phyloP scores from a whole-genome alignment of 768 basidiomycete genomes.

The Trametes gibbosa region DNA sequence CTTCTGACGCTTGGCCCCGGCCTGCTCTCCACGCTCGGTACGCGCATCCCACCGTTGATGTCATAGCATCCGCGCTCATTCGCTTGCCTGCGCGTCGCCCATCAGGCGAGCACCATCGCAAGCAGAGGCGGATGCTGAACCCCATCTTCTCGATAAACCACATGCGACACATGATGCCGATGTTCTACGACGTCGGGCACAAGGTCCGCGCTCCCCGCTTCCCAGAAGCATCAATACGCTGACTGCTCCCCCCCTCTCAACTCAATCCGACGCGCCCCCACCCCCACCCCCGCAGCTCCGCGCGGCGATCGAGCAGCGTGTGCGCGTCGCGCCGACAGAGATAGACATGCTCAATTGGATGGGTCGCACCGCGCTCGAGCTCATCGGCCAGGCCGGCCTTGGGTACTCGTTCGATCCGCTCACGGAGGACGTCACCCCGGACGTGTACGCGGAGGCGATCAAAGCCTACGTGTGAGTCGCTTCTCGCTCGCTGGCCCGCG shows the following conservation, averaged over 20 bases:
- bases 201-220: constrained; percentile 18
- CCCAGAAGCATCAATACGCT: neutral
- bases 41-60: neutral
- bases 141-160: constrained; percentile 27
- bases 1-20: constrained; percentile 18
- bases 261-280: neutral
- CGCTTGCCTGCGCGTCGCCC: neutral
- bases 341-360: constrained; percentile 29
- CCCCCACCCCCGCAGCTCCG: constrained; percentile 12
- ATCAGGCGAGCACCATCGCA: constrained; percentile 26
- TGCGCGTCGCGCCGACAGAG: constrained; percentile 14
- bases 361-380: constrained; percentile 27
- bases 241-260: constrained; percentile 6
- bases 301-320: constrained; percentile 16
- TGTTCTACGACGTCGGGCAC: constrained; percentile 25
- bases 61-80: neutral
- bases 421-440: constrained; percentile 14
- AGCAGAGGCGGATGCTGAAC: constrained; percentile 29
- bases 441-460: constrained; percentile 27
- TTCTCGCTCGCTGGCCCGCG: neutral
- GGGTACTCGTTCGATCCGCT: constrained; percentile 28
- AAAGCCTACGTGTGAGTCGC: constrained; percentile 26
- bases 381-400: constrained; percentile 27
- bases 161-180: constrained; percentile 26
- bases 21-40: constrained; percentile 19